Percentiles rank a stretch among this genome's conserved stretches.
Conservation (phyloP, 2,329 filamentous ascomycete genomes). For the Thermomyces lanuginosus region DNA sequence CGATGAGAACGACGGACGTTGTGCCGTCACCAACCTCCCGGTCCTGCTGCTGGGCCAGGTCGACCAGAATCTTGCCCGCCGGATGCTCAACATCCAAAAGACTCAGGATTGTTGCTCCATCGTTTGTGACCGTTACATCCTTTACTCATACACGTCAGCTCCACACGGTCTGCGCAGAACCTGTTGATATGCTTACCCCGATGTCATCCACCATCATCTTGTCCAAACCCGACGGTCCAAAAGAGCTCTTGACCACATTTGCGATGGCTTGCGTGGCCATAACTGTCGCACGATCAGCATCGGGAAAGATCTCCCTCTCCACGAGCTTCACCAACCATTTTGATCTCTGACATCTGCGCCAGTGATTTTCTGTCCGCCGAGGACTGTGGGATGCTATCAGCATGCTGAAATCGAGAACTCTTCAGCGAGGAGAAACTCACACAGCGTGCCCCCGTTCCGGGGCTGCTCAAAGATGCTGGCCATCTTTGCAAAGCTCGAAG, state of each 20-base stretch:
- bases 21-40: conserved; percentile 98
- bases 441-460: conserved; percentile 80
- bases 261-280: conserved; percentile 91
- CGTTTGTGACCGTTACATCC: conserved; percentile 98
- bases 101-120: conserved; percentile 90
- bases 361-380: conserved; percentile 94
- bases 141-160: conserved; percentile 28
- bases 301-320: conserved; percentile 1
- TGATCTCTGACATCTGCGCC: conserved; percentile 93
- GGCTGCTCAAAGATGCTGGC: conserved; percentile 91
- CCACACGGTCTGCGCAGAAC: too few relatives aligned
- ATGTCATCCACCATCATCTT: conserved; percentile 99
- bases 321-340: conserved; percentile 48
- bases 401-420: conserved; percentile 6
- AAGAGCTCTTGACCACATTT: conserved; percentile 98
- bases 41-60: conserved; percentile 94
- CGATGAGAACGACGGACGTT: conserved; percentile 93
- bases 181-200: conserved; percentile 44
- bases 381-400: conserved; percentile 40
- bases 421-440: conserved; percentile 29
- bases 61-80: conserved; percentile 93
- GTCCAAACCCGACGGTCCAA: conserved; percentile 88
- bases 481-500: conserved; percentile 43
- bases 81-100: conserved; percentile 95
- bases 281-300: conserved; percentile 38